phyloP scores from a whole-genome alignment of 2,329 filamentous ascomycete species.

The Penicillium frequentans region DNA sequence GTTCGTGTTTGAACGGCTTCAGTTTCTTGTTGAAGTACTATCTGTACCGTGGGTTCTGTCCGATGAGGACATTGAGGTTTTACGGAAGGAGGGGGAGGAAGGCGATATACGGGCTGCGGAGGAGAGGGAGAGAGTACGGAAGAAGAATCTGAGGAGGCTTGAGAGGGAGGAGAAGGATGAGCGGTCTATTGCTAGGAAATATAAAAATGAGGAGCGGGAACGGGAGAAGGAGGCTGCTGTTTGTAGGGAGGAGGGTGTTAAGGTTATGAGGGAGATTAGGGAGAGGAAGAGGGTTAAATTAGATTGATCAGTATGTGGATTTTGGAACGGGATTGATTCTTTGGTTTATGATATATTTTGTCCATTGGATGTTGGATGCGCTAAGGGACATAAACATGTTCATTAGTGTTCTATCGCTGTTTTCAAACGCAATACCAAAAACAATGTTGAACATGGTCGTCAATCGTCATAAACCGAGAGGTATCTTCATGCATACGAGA shows the following conservation, averaged over 20 bases:
- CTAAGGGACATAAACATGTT: not conserved
- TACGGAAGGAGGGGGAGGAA: slow-evolving; percentile 43
- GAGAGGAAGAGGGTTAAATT: not conserved
- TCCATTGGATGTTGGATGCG: not conserved
- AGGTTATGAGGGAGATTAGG: slow-evolving; percentile 22
- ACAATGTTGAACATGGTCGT: slow-evolving; percentile 10
- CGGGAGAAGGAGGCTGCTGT: slow-evolving; percentile 34
- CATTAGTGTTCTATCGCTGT: slow-evolving; percentile 1
- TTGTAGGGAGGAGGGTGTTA: slow-evolving; percentile 32
- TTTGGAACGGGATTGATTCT: not conserved
- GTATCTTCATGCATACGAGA: slow-evolving; percentile 22
- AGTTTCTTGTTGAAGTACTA: slow-evolving; percentile 53
- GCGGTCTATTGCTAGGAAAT: slow-evolving; percentile 32
- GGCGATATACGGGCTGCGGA: slow-evolving; percentile 41
- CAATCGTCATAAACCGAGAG: slow-evolving; percentile 13
- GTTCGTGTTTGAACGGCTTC: slow-evolving; percentile 53
- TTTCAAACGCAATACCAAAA: slow-evolving; percentile 1
- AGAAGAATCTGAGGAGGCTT: slow-evolving; percentile 23
- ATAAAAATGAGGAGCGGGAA: slow-evolving; percentile 43
- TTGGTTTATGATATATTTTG: not conserved
- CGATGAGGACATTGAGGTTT: slow-evolving; percentile 41
- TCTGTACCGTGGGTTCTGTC: slow-evolving; percentile 55
- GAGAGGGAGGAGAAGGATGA: slow-evolving; percentile 41
- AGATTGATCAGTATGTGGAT: no score
- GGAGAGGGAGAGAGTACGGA: slow-evolving; percentile 34